Base-by-base conservation (phyloP, 2,329 filamentous ascomycete species). In the Diplodia mutila region DNA sequence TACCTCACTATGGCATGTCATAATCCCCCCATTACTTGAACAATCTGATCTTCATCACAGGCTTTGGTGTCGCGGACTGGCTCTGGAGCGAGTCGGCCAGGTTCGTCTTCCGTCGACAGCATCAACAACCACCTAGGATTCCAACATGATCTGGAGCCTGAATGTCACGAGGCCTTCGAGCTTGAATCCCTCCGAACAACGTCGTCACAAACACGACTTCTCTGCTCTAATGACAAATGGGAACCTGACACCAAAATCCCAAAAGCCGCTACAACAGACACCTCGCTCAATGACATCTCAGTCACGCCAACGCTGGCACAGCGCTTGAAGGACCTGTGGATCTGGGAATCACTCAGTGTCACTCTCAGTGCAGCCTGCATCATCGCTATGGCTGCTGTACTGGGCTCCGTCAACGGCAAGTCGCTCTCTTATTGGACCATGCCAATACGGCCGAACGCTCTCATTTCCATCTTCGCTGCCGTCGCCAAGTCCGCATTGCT, bases 381-480 rank as follows among this genome's bases (percentile, higher is more conserved):
- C 14, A 27, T 48, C 16, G 34, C 61, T 4, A 69, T 70, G 11
- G 55, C 67, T 12, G 65, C 37, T 8, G 65, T 71, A 23, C 34
- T 71, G 7, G 32, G 48, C 25, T 29, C 14, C 1, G 53, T 68
- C 49, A 25, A 70, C 42, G 54, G 46, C n/a, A 69, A 68, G 29
- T 29, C 67, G 29, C 61, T 70, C 4, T 34, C 25, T 5, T n/a
- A 42, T 4, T 72, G 70, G 69, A 55, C 52, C 27, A 21, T 69
- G 14, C 63, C 68, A 4, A 70, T 72, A n/a, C 55, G 67, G 18
- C 51, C 61, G 16, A 80, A 79, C 69, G 74, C 78, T 0, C 61
- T 78, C 9, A 72, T 81, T 12, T 72, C 78, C 2, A 65, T 79
- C 65, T 70, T 80, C 29, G 74, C 76, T 1, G 78, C 75, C 2